phyloP scores from a whole-genome alignment of 2,329 filamentous ascomycete genomes.

The Ophiostoma ulmi region DNA sequence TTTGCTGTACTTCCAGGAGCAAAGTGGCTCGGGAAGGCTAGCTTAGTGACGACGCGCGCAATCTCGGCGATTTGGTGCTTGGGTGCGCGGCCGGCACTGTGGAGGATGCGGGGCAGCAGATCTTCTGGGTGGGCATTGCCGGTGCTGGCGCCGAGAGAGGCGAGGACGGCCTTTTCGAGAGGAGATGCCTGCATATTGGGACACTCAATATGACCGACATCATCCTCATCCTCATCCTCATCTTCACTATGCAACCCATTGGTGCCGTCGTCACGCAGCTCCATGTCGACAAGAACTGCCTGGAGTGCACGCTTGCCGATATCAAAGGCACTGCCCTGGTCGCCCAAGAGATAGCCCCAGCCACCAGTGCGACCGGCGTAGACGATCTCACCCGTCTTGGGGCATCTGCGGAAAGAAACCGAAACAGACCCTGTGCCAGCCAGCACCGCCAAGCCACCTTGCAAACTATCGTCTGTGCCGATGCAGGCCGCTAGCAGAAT shows the following conservation, averaged over 20 bases:
- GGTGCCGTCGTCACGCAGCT: constrained; percentile 16
- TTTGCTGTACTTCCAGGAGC: background rate
- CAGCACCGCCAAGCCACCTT: constrained; percentile 18
- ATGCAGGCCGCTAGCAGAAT: constrained; percentile 18
- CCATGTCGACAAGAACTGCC: constrained; percentile 20
- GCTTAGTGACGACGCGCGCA: constrained; percentile 17
- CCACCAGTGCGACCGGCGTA: constrained; percentile 17
- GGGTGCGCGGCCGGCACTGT: constrained; percentile 17
- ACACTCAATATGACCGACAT: background rate
- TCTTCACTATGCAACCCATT: background rate
- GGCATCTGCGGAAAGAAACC: constrained; percentile 14
- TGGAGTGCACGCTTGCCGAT: constrained; percentile 21
- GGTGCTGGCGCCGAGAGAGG: background rate
- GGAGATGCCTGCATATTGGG: background rate
- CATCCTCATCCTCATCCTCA: background rate
- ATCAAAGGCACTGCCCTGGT: constrained; percentile 22
- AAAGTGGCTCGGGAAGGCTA: constrained; percentile 14
- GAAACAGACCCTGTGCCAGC: constrained; percentile 17
- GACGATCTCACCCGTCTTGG: background rate
- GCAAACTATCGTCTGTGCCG: constrained; percentile 13
- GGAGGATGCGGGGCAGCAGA: constrained; percentile 20
- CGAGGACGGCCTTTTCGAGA: constrained; percentile 15
- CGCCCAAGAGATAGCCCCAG: constrained; percentile 21
- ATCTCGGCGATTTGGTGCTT: constrained; percentile 22
- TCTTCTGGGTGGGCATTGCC: background rate